Evolutionary conservation across 108 stramenopile species (phyloP).

Genomic region (Nitzschia inconspicua): DNA sequence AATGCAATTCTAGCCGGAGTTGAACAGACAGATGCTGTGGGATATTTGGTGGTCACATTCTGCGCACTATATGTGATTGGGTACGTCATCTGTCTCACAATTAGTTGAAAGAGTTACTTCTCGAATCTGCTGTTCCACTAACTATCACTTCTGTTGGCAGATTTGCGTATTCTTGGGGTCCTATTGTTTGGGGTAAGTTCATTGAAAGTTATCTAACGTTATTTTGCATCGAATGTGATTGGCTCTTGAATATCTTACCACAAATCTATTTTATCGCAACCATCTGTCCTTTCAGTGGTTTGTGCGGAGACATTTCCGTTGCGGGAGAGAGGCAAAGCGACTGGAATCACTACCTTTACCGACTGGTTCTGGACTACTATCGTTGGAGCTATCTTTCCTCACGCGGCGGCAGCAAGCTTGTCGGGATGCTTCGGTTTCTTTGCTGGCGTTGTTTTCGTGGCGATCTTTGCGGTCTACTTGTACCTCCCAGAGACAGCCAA

Average conservation of each 20-base stretch:
- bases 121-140: too few species aligned
- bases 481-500: not conserved
- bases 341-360: not conserved
- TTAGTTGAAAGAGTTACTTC: too few species aligned
- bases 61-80: slow-evolving; percentile 29
- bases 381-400: slow-evolving; percentile 5
- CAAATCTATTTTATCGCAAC: too few species aligned
- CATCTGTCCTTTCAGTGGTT: too few species aligned
- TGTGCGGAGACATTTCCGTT: slow-evolving; percentile 41
- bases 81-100: slow-evolving; percentile 35
- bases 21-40: slow-evolving; percentile 3
- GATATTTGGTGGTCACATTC: slow-evolving; percentile 16
- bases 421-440: slow-evolving; percentile 3
- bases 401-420: not conserved
- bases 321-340: slow-evolving; percentile 37
- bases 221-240: too few species aligned
- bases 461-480: not conserved
- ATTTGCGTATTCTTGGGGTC: slow-evolving; percentile 40
- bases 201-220: too few species aligned
- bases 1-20: slow-evolving; percentile 20
- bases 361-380: slow-evolving; percentile 3
- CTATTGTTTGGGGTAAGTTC: slow-evolving; percentile 40
- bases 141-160: slow-evolving; percentile 18
- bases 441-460: not conserved
- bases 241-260: too few species aligned